phyloP scores from a whole-genome alignment of 805 yeast species.

The Candida maesae region DNA sequence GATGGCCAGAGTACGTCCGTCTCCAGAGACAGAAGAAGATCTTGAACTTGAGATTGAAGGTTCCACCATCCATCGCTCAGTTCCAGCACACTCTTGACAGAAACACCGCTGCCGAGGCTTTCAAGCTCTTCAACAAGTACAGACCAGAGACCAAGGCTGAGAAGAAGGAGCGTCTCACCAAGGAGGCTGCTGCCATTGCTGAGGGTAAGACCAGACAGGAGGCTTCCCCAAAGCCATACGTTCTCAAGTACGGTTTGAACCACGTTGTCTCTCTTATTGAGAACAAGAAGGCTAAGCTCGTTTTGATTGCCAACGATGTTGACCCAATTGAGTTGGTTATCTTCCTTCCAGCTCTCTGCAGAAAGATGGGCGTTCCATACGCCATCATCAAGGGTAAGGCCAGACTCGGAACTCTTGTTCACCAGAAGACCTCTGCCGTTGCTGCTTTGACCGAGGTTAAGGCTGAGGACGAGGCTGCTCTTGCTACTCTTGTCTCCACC shows the following conservation, averaged over 20 bases:
- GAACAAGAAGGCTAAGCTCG: constrained; percentile 98
- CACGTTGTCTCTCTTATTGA: constrained; percentile 96
- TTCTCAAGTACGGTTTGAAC: constrained; percentile 97
- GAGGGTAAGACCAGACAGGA: constrained; percentile 97
- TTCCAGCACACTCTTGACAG: constrained; percentile 95
- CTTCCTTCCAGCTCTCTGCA: constrained; percentile 97
- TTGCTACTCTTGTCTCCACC: constrained; percentile 89
- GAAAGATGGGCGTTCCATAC: constrained; percentile 99
- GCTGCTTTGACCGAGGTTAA: constrained; percentile 96
- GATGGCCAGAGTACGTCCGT: constrained; percentile 99
- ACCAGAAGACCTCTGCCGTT: constrained; percentile 96
- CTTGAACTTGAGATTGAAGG: constrained; percentile 92
- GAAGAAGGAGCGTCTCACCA: constrained; percentile 98
- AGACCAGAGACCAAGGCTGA: constrained; percentile 97
- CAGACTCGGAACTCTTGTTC: constrained; percentile 95
- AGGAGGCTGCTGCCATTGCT: constrained; percentile 98
- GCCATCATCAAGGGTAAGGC: constrained; percentile 98
- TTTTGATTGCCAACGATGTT: constrained; percentile 96
- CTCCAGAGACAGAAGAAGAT: constrained; percentile 99
- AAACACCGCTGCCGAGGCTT: constrained; percentile 96
- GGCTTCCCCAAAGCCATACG: constrained; percentile 94
- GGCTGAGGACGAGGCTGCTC: constrained; percentile 91
- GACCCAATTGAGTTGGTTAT: constrained; percentile 98
- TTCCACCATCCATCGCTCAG: constrained; percentile 98
- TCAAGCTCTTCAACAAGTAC: constrained; percentile 98